Evolutionary conservation across 148 eudicot genomes (phyloP), one percentile per base, ranked within the genome.

Genomic region (Rhododendron ovatum): DNA sequence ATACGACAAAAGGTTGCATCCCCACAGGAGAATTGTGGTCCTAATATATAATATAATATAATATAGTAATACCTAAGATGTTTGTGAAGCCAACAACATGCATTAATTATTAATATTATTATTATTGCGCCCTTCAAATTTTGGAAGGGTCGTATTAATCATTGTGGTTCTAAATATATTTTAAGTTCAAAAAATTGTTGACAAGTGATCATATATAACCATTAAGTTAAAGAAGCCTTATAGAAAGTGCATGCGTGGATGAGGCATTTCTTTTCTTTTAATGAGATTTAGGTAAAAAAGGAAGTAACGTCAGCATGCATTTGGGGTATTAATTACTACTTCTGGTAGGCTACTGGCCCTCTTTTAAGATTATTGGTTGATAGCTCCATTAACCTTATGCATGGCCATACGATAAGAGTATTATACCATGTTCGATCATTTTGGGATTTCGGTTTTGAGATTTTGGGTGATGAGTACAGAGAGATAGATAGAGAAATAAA

Each of bases 261-360:
- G 53, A 78, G 11, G 81, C 53, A 78, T 78, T 47, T 78, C 81
- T 78, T 78, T 47, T 78, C 81, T 78, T 74, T 78, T 78, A 78
- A 51, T 78, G 7, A 39, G 43, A 41, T 78, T 78, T 75, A 43
- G 53, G 81, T 22, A 77, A 35, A 73, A 30, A 15, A 20, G 20
- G 47, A 5, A 74, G 5, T 76, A 17, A 63, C 5, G 24, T 59
- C 65, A 35, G 43, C 43, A 39, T 39, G 39, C 48, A 1, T 76
- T 76, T 37, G 45, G 17, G 7, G 17, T 78, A 28, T 18, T 67
- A 30, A 57, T 1, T 77, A 43, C 80, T 41, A 39, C 50, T 77
- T 77, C 41, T 41, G 81, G 81, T 78, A 78, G 81, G 53, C 30
- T 20, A 18, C 50, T 22, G 30, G 4, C 26, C 14, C 30, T 17